These are phyloP conservation scores for Aureobasidium sp. DNA, from an alignment of 2,329 filamentous ascomycete species.

Conservation along the genomic window DNA sequence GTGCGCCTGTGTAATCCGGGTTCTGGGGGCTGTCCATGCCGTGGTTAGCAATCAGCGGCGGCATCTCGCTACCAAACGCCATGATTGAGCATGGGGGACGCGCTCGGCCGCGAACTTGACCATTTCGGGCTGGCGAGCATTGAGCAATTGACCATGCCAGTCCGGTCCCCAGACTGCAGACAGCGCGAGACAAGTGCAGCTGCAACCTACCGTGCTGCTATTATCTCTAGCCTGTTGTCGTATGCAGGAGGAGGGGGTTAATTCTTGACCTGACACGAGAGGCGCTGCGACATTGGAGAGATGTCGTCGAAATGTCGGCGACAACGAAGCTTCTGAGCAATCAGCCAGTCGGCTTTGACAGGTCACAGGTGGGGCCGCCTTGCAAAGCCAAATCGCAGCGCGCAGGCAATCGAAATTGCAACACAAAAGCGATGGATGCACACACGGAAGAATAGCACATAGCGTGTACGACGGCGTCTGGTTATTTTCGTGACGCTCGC, in stretches of 20 bases:
- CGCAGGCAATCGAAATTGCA: slow-evolving; percentile 6
- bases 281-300: neutral
- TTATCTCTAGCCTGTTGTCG: neutral
- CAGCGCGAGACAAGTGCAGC: slow-evolving; percentile 4
- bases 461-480: slow-evolving; percentile 1
- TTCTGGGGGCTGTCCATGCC: slow-evolving; percentile 8
- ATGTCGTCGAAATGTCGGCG: neutral
- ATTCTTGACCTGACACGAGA: neutral
- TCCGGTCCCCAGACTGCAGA: neutral
- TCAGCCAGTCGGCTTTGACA: slow-evolving; percentile 1
- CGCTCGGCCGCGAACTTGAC: slow-evolving; percentile 10
- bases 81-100: slow-evolving; percentile 6
- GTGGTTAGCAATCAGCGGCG: slow-evolving; percentile 7
- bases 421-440: neutral
- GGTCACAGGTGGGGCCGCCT: slow-evolving; percentile 6
- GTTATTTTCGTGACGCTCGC: neutral
- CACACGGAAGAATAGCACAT: neutral
- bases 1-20: slow-evolving; percentile 10
- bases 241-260: slow-evolving; percentile 4
- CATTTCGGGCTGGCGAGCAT: slow-evolving; percentile 3
- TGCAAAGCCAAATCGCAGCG: slow-evolving; percentile 1
- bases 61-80: slow-evolving; percentile 10
- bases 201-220: neutral
- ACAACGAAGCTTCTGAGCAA: neutral
- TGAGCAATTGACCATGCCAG: neutral